Percentiles rank a stretch among this genome's conserved stretches.
Evolutionary conservation across 129 eudicot species (phyloP).

Genomic region (Chrysanthemum seticuspe): DNA sequence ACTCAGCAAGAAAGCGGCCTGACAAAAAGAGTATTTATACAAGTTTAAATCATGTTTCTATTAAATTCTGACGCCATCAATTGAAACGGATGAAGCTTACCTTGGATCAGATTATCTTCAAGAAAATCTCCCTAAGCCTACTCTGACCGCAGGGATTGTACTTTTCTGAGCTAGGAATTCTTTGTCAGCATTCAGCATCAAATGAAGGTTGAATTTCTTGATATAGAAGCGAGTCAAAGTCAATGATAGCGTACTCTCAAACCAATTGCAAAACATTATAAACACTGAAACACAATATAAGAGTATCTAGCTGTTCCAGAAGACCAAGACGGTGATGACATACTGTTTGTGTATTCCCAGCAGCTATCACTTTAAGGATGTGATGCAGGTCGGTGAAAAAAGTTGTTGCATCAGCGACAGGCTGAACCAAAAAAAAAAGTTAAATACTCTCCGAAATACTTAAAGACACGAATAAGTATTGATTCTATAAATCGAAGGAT

Average conservation of each 20-base stretch:
- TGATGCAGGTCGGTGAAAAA: slow-evolving; percentile 99
- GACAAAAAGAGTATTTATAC: no score
- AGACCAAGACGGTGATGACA: slow-evolving; percentile 93
- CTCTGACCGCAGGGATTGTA: slow-evolving; percentile 99
- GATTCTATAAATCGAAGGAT: neutral
- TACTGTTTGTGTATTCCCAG: slow-evolving; percentile 84
- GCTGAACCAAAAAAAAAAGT: slow-evolving; percentile 33
- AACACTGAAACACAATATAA: neutral
- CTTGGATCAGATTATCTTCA: slow-evolving; percentile 91
- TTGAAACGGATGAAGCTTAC: no score
- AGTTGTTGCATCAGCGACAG: slow-evolving; percentile 90
- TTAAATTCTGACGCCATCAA: no score
- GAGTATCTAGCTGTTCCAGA: slow-evolving; percentile 68
- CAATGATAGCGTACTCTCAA: slow-evolving; percentile 2
- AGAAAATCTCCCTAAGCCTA: slow-evolving; percentile 95
- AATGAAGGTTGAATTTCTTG: slow-evolving; percentile 96
- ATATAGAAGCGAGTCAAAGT: slow-evolving; percentile 13
- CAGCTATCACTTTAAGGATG: slow-evolving; percentile 90
- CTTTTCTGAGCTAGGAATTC: slow-evolving; percentile 98
- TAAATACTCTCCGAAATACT: neutral
- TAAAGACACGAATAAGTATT: neutral
- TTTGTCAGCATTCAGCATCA: slow-evolving; percentile 96
- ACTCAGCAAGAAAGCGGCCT: slow-evolving; percentile 95
- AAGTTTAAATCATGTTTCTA: no score
- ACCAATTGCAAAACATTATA: slow-evolving; percentile 9